Base-by-base conservation (phyloP, 441 rosid genomes). In the Populus hybrid region DNA sequence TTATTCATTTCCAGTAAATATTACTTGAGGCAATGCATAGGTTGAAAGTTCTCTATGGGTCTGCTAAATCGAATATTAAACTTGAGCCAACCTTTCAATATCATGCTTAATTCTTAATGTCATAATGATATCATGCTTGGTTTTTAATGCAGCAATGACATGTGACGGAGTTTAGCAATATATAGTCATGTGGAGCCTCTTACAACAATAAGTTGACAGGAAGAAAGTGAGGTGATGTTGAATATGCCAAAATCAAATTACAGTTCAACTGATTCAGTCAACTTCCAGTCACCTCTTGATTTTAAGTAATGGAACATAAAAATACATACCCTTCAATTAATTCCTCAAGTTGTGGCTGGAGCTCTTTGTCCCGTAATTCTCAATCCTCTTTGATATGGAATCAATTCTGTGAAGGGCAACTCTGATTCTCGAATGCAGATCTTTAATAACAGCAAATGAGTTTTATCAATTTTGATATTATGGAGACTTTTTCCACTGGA, bases 291-390 rank as follows among this genome's bases (percentile, higher is more conserved):
- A n/a, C 73, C n/a, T 6, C 28, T 61, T 61, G 74, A 68, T 59
- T 9, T 61, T 73, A 73, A 50, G 64, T 66, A 73, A 77, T 42
- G 40, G 40, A 67, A 33, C 18, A 56, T 68, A 23, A 33, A 69
- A 63, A 75, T 29, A 80, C 81, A 70, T 88, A 96, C 99, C 98
- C 98, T 81, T 89, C 88, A 64, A 96, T 94, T 79, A 96, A 86
- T 83, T 96, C 99, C 80, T 96, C 98, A 6, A 96, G 95, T 76
- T 96, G 99, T 61, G 98, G 99, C 77, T 96, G 98, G 65, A 96
- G 97, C 86, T 96, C 99, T 76, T 78, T 86, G 89, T 96, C 99
- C 64, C 99, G 88, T 59, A 96, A 82, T 75, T 94, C 87, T 94
- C 99, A 61, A 96, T 92, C 82, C 90, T 88, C 84, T 88, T 89